A percentile compares a stretch with the other conserved stretches of the same genome.
Conservation (phyloP, 2,329 filamentous ascomycete genomes). For the Venturia aucupariae region DNA sequence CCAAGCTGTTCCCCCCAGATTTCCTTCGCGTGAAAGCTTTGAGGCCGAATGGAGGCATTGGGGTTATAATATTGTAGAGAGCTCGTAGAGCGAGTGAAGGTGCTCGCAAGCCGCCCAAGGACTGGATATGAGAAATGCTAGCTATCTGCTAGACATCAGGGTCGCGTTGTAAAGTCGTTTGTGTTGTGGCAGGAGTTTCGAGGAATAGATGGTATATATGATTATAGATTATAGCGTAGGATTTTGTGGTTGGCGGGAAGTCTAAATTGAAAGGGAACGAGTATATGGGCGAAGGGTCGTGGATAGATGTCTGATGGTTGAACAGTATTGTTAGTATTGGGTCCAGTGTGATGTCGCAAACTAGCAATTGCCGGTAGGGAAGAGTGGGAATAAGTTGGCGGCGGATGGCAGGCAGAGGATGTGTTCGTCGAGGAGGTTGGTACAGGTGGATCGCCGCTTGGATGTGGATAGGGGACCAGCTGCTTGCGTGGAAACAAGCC, state of each 20-base stretch:
- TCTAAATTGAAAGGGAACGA: not conserved
- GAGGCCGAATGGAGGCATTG: constrained; percentile 4
- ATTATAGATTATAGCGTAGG: not conserved
- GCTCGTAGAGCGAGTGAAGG: not conserved
- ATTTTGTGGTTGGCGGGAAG: not conserved
- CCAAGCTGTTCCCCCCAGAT: constrained; percentile 13
- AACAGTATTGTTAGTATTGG: not conserved
- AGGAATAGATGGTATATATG: not conserved
- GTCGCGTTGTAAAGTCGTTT: not conserved
- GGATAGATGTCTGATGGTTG: not conserved
- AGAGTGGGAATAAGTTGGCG: no score
- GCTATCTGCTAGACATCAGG: not conserved
- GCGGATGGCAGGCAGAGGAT: not conserved
- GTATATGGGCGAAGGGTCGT: not conserved
- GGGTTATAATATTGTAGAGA: not conserved
- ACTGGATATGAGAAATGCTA: not conserved
- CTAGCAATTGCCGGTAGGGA: not conserved
- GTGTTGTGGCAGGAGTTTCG: not conserved
- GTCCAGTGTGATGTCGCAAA: not conserved
- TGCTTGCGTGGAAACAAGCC: constrained; percentile 8
- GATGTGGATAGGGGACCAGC: constrained; percentile 14
- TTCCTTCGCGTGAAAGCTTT: constrained; percentile 8
- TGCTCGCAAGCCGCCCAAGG: not conserved
- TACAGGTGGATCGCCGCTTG: not conserved
- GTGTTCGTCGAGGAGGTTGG: constrained; percentile 1